Evolutionary conservation across 2,329 filamentous ascomycete genomes (phyloP), one percentile per base, ranked within the genome.

Genomic region (Ophiostoma ips): DNA sequence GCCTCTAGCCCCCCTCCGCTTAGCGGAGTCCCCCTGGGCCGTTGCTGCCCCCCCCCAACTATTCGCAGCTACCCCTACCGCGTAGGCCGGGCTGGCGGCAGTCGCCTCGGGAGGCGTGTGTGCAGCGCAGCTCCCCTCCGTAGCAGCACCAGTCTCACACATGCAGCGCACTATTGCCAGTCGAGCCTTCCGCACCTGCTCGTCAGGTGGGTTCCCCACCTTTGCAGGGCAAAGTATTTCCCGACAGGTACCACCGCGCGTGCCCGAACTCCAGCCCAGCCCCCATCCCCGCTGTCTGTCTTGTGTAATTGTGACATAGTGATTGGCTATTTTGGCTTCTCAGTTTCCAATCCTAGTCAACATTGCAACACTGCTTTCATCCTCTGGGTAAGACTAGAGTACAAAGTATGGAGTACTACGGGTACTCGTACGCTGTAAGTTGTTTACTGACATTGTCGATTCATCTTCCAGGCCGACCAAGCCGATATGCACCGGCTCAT

Each of bases 141-240:
- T n/a, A 33, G 34, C 45, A 21, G 21, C 18, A 12, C 15, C 34
- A 6, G 12, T 28, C 7, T 15, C n/a, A n/a, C n/a, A 40, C 37
- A 19, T 13, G 19, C 38, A 28, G 19, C 37, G 16, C 37, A 40
- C 18, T 40, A 40, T 40, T 40, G 10, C 37, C 21, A 41, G n/a
- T n/a, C n/a, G n/a, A n/a, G n/a, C n/a, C 21, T 41, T 28, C 38
- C 38, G 19, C 38, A 21, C 28, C 21, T 28, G 10, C n/a, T 30
- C 24, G 16, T 43, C 30, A 2, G 15, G 13, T 34, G 18, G 15
- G n/a, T 48, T 50, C 51, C 47, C 50, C 49, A 44, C 52, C 44
- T 43, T 31, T 43, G 31, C 40, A 54, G 51, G 54, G 54, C 41
- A 45, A 56, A 54, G 40, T 49, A 50, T 56, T 18, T 53, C 44